Percentiles rank a stretch among this genome's conserved stretches.
Conservation (phyloP, 257 asterid species). For the Cinchona pubescens region DNA sequence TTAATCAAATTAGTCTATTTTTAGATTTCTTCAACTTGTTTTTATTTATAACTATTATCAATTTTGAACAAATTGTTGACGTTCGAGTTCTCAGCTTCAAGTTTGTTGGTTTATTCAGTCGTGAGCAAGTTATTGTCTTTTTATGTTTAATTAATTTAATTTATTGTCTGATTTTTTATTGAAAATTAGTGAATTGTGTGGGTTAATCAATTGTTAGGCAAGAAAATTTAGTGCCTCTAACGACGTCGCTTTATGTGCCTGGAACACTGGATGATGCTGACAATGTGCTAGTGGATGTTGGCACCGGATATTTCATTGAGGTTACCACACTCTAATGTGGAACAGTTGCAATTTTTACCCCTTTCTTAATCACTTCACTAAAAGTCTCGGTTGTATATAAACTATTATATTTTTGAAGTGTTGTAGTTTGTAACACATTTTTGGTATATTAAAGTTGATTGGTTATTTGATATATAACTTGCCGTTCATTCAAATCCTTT, state of each 20-base stretch:
- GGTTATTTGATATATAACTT: background rate
- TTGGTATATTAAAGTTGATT: background rate
- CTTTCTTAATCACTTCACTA: background rate
- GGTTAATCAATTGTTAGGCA: conserved; percentile 39
- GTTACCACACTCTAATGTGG: too few species aligned
- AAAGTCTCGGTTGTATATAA: background rate
- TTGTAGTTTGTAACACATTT: background rate
- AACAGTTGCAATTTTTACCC: background rate
- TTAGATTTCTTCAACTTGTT: background rate
- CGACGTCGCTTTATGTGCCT: conserved; percentile 86
- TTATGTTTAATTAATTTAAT: background rate
- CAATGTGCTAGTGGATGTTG: conserved; percentile 88
- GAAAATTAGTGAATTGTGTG: background rate
- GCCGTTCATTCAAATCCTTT: background rate
- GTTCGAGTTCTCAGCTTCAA: background rate
- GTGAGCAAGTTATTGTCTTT: background rate
- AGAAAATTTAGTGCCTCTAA: conserved; percentile 82
- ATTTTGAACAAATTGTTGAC: background rate
- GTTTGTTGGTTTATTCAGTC: background rate
- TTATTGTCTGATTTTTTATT: background rate
- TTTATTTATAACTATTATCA: background rate
- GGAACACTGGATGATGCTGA: conserved; percentile 84
- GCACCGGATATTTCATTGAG: conserved; percentile 94
- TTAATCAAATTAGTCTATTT: too few species aligned
- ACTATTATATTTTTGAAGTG: background rate